These are phyloP conservation scores for Tubosaeta sp. DNA, from an alignment of 768 basidiomycete species.

Conservation along the genomic window DNA sequence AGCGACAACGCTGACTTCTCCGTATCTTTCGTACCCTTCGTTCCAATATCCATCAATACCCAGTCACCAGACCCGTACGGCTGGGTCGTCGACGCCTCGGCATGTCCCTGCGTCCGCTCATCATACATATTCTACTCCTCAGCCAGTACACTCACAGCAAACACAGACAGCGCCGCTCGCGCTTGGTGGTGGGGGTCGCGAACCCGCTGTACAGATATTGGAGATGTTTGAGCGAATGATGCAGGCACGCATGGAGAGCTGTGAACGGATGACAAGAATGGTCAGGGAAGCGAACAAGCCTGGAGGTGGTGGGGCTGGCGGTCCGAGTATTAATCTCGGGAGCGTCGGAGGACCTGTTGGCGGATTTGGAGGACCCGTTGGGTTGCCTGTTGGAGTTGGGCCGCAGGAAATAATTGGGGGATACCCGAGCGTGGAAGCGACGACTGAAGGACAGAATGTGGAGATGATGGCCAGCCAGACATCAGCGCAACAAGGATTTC, in stretches of 20 bases:
- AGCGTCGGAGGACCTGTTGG: slow-evolving; percentile 29
- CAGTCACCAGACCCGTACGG: slow-evolving; percentile 10
- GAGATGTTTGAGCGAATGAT: slow-evolving; percentile 69
- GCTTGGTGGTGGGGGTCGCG: slow-evolving; percentile 30
- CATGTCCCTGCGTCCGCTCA: slow-evolving; percentile 12
- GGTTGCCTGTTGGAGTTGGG: slow-evolving; percentile 18
- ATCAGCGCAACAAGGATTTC: slow-evolving; percentile 20
- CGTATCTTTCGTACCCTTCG: slow-evolving; percentile 29
- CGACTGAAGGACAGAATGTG: slow-evolving; percentile 5
- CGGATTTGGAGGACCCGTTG: slow-evolving; percentile 27
- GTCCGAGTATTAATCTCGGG: slow-evolving; percentile 7
- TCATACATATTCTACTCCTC: slow-evolving; percentile 3
- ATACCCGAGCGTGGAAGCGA: slow-evolving; percentile 11
- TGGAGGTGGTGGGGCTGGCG: slow-evolving; percentile 10
- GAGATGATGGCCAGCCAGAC: slow-evolving; percentile 16
- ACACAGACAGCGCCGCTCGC: slow-evolving; percentile 22
- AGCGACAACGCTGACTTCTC: slow-evolving; percentile 30
- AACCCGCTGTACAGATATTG: slow-evolving; percentile 50
- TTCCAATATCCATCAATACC: slow-evolving; percentile 20
- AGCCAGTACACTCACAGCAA: slow-evolving; percentile 9
- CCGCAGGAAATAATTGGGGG: slow-evolving; percentile 18
- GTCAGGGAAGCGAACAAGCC: slow-evolving; percentile 36
- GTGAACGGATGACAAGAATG: slow-evolving; percentile 58
- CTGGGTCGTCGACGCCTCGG: slow-evolving; percentile 9
- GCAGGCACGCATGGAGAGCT: slow-evolving; percentile 73